Percentiles rank a stretch among this genome's conserved stretches.
phyloP scores from a whole-genome alignment of 2,329 filamentous ascomycete species.

The Incumbomyces delicatus region DNA sequence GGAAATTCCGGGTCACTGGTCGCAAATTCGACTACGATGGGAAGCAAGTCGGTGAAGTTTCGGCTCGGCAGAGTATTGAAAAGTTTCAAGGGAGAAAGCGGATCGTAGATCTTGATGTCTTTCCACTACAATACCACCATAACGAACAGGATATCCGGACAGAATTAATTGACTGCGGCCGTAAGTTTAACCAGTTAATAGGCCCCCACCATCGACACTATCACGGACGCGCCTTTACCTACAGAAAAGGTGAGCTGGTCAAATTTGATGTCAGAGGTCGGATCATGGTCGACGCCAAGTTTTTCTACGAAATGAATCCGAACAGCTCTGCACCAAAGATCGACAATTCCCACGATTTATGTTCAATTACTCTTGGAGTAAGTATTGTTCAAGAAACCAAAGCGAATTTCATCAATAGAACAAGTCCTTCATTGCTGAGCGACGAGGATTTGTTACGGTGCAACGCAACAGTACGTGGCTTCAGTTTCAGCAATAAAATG shows the following conservation, averaged over 20 bases:
- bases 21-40: background rate
- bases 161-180: background rate
- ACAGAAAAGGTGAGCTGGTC: background rate
- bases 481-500: background rate
- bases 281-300: background rate
- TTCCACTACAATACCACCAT: background rate
- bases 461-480: background rate
- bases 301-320: too few species aligned
- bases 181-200: background rate
- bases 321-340: too few species aligned
- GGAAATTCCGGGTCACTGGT: background rate
- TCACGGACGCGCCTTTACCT: background rate
- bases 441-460: background rate
- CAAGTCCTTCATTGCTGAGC: background rate
- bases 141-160: too few species aligned
- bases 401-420: background rate
- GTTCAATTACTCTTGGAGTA: too few species aligned
- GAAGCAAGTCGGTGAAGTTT: background rate
- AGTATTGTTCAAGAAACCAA: background rate
- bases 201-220: background rate
- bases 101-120: background rate
- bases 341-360: too few species aligned
- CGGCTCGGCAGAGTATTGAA: background rate
- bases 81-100: background rate
- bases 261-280: background rate